Conservation (phyloP, 805 yeast species). For the Candida rishiriensis region DNA sequence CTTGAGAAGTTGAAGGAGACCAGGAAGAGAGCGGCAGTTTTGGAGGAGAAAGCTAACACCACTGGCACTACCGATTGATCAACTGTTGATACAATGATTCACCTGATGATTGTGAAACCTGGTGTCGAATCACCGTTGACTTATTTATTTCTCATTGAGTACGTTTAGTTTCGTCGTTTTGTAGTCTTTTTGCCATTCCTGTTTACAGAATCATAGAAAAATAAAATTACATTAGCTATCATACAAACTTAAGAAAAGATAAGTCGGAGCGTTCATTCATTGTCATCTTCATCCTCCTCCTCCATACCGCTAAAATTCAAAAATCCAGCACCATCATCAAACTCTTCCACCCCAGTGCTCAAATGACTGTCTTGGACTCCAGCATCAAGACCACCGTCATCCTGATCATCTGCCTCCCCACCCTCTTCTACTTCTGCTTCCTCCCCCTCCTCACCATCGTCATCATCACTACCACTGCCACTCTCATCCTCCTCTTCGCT, state of each 20-base stretch:
- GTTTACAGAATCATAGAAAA: too few species aligned
- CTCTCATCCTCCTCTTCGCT: slow-evolving; percentile 30
- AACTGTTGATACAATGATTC: slow-evolving; percentile 8
- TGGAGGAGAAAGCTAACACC: slow-evolving; percentile 14
- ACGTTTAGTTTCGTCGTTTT: too few species aligned
- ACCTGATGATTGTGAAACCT: not conserved
- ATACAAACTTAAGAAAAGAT: too few species aligned
- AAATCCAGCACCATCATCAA: slow-evolving; percentile 14
- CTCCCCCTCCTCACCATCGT: slow-evolving; percentile 18
- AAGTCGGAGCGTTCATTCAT: not conserved
- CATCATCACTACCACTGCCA: slow-evolving; percentile 29
- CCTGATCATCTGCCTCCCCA: slow-evolving; percentile 6
- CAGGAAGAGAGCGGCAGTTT: slow-evolving; percentile 26
- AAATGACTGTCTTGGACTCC: slow-evolving; percentile 2
- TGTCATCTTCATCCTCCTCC: slow-evolving; percentile 3
- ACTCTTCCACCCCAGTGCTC: slow-evolving; percentile 1
- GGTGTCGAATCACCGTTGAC: not conserved
- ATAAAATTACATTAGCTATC: too few species aligned
- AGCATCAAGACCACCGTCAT: slow-evolving; percentile 9
- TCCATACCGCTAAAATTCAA: slow-evolving; percentile 8
- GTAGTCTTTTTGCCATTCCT: too few species aligned
- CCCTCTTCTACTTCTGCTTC: slow-evolving; percentile 15
- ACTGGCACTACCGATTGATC: not conserved
- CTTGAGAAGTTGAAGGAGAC: slow-evolving; percentile 33
- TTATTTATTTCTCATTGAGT: not conserved